Base-by-base conservation (phyloP, 2,329 filamentous ascomycete genomes). In the Penicillium sp. region DNA sequence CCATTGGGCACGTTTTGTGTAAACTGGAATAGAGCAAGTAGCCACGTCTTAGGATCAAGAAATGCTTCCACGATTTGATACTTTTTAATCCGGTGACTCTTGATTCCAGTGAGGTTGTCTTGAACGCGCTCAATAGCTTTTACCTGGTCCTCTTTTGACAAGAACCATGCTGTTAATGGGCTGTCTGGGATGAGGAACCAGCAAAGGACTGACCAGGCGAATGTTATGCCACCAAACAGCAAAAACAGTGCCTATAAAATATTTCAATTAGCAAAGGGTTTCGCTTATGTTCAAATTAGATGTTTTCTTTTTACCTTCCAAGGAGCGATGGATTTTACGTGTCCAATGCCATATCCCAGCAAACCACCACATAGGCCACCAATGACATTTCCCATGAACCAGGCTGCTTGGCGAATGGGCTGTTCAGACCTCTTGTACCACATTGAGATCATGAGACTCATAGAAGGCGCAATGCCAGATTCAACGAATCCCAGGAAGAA, bases 131-230 rank as follows among this genome's bases (percentile, higher is more conserved):
- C 77, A 46, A 79, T 66, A 6, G 74, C 78, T 59, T 79, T 75
- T 0, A 66, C 62, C 40, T 73, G 74, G 58, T 81, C 77, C 11
- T 72, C 63, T 23, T 75, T 70, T 4, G 66, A 74, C 18, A 81
- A 64, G 65, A 79, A 80, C 5, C 75, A 70, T 5, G 77, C 77
- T 0, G 79, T 79, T 0, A 77, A 66, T 18, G 86, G 78, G 60
- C 85, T 82, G 65, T 73, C 71, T 59, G 85, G 82, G 1, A 88
- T 75, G 46, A 76, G 76, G 74, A 77, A 83, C 69, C 84, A 88
- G 0, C 85, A 72, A 12, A 87, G 60, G 0, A 84, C 83, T 0
- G 79, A 78, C 0, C 81, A 81, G 11, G 79, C 53, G 18, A 88
- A 74, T 1, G 86, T 88, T 4, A 87, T 57, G 0, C 87, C 72